Evolutionary conservation across 2,329 filamentous ascomycete genomes (phyloP).

Genomic region (Talaromyces rugulosus): DNA sequence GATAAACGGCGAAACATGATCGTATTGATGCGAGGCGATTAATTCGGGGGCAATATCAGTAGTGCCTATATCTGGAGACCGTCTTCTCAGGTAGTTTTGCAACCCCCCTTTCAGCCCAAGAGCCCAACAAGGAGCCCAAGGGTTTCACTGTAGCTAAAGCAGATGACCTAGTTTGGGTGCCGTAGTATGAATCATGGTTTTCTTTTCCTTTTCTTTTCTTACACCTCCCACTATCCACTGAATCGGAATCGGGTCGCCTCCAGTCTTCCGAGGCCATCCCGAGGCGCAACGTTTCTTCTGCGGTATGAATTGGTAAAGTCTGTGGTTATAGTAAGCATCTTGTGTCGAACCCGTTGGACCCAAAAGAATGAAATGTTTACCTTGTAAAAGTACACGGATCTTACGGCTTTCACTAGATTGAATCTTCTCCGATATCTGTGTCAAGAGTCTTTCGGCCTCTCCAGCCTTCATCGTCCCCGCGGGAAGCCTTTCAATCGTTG

Average conservation of each 20-base stretch:
- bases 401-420: conserved; percentile 66
- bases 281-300: conserved; percentile 87
- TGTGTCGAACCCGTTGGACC: background rate
- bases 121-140: background rate
- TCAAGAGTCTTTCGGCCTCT: conserved; percentile 76
- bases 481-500: conserved; percentile 79
- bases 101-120: background rate
- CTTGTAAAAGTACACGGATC: conserved; percentile 77
- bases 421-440: conserved; percentile 74
- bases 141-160: background rate
- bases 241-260: conserved; percentile 88
- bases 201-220: background rate
- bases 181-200: background rate
- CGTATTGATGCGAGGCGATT: background rate
- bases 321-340: conserved; percentile 15
- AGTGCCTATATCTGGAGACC: background rate
- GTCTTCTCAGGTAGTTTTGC: background rate
- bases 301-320: conserved; percentile 97
- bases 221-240: conserved; percentile 41
- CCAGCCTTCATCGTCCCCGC: conserved; percentile 71
- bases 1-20: background rate
- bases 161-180: background rate
- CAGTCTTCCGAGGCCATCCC: conserved; percentile 82
- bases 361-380: conserved; percentile 19
- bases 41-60: background rate